Percentiles rank a stretch among this genome's conserved stretches.
Evolutionary conservation across 73 alveolate species (phyloP).

Genomic region (Tetrahymena thermophila): DNA sequence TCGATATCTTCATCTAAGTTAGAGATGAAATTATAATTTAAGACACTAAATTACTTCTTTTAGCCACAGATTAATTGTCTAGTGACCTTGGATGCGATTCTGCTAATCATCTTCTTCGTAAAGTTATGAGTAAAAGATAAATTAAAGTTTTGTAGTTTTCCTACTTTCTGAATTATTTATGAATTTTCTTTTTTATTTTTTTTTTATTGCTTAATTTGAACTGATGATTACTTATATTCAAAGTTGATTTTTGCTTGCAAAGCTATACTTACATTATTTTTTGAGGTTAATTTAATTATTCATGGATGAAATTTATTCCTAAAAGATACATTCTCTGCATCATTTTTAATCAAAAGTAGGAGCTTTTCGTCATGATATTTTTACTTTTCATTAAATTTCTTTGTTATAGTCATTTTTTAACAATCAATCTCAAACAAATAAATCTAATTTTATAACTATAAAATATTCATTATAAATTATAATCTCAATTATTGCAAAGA

Average conservation of each 20-base stretch:
- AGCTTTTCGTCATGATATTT: background rate
- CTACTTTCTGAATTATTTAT: background rate
- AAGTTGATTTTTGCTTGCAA: background rate
- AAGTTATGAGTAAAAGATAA: background rate
- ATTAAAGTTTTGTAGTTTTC: background rate
- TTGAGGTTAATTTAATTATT: background rate
- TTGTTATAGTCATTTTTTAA: background rate
- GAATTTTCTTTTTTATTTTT: background rate
- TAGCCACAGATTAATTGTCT: background rate
- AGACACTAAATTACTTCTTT: background rate
- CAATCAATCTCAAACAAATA: background rate
- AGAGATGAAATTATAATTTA: background rate
- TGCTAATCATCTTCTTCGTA: background rate
- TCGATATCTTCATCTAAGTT: background rate
- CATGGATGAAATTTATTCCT: background rate
- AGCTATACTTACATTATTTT: background rate
- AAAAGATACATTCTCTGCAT: background rate
- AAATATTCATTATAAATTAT: too few species aligned
- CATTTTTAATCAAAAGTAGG: background rate
- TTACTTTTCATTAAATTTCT: background rate
- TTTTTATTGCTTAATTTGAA: background rate
- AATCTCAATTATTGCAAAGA: too few species aligned
- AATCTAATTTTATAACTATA: too few species aligned
- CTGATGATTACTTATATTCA: background rate
- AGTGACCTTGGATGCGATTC: background rate